Evolutionary conservation across 345 rosid species (phyloP), one percentile per base, ranked within the genome.

Genomic region (Tarenaya hassleriana): DNA sequence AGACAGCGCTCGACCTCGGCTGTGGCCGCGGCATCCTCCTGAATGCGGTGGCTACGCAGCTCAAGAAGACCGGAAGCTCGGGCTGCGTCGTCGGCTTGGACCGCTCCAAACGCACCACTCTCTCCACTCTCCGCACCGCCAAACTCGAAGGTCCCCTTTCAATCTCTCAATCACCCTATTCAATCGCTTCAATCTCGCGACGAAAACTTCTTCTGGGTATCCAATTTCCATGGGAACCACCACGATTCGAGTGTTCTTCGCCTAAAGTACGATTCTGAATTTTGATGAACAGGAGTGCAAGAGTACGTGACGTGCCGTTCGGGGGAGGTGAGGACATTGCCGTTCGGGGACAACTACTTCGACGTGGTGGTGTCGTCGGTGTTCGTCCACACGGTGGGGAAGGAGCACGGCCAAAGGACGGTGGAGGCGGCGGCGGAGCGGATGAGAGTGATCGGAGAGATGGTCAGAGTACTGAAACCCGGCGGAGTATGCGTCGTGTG

Each of bases 71-170:
- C 2, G 95, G 98, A 0, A 92, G 98, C 41, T 88, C 88, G 8
- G 98, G 98, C 41, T 88, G 95, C 50, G 90, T 92, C 31, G 98
- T 88, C 35, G 96, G 96, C 63, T 56, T 92, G 75, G 95, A 82
- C 72, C 83, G 88, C 46, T 76, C 82, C 7, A 92, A 85, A 77
- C 72, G 83, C 61, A 79, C 90, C 16, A 80, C 94, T 7, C 74
- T 88, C 47, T 82, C 95, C 13, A 85, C 97, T 20, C 84, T 92
- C 52, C 76, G 94, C 16, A 92, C 96, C 20, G 96, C 96, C 6
- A 85, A 82, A 53, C 48, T 83, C 70, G 95, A 88, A 84, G 96
- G 97, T 86, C 12, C 35, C 52, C 31, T 49, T 24, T 11, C 15
- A 10, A 18, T 48, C 39, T 37, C 20, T 5, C 37, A 35, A 19